These are phyloP conservation scores for Tolypocladium cylindrosporum DNA, from an alignment of 2,329 filamentous ascomycete species.

Conservation along the genomic window DNA sequence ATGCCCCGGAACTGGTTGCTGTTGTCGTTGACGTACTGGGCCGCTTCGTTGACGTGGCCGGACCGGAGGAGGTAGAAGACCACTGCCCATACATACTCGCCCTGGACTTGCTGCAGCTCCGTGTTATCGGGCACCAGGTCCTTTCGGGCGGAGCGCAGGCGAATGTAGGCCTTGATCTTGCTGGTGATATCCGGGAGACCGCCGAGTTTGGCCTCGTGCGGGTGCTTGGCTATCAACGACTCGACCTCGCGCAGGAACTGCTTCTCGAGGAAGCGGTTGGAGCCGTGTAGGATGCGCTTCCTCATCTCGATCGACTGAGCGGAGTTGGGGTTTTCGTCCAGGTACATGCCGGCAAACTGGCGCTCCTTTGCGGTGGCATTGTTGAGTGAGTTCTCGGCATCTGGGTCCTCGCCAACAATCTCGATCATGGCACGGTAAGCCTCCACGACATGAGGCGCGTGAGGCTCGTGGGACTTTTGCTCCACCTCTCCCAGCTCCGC, in stretches of 20 bases:
- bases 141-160: conserved; percentile 68
- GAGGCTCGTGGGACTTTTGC: conserved; percentile 56
- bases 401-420: conserved; percentile 64
- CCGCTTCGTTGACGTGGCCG: conserved; percentile 75
- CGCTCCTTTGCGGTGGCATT: conserved; percentile 63
- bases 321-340: conserved; percentile 63
- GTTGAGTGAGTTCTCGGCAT: conserved; percentile 46
- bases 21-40: conserved; percentile 74
- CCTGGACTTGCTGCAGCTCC: conserved; percentile 67
- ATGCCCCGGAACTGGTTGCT: conserved; percentile 76
- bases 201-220: conserved; percentile 79
- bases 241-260: conserved; percentile 74
- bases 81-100: conserved; percentile 87
- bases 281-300: conserved; percentile 71
- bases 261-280: conserved; percentile 69
- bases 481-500: conserved; percentile 69
- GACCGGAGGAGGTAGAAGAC: conserved; percentile 86
- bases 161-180: conserved; percentile 88
- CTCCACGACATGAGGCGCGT: conserved; percentile 65
- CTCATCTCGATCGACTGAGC: conserved; percentile 55
- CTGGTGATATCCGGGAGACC: conserved; percentile 80
- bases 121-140: conserved; percentile 75
- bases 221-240: conserved; percentile 67
- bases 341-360: conserved; percentile 65
- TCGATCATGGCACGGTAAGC: conserved; percentile 74